Percentiles rank a stretch among this genome's conserved stretches.
Evolutionary conservation across 495 filamentous ascomycete genomes (phyloP).

Genomic region (Talaromyces nanjingensis): DNA sequence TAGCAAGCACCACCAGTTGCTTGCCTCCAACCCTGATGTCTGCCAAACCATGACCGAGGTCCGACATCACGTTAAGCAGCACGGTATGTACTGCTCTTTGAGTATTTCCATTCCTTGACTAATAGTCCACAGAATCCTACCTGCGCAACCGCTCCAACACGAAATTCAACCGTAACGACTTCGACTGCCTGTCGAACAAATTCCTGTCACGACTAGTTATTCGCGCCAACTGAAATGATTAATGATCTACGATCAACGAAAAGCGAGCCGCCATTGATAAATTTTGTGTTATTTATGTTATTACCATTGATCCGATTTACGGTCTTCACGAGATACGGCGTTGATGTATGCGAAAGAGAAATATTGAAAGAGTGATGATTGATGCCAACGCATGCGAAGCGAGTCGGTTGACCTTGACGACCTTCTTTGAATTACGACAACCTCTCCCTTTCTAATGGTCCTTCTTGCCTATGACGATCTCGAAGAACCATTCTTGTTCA

Average conservation of each 20-base stretch:
- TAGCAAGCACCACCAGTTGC: constrained; percentile 72
- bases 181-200: constrained; percentile 90
- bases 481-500: neutral
- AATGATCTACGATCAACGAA: constrained; percentile 26
- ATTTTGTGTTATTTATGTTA: constrained; percentile 7
- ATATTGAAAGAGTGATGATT: constrained; percentile 5
- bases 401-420: neutral
- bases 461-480: neutral
- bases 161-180: constrained; percentile 81
- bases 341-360: constrained; percentile 5
- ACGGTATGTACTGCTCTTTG: constrained; percentile 54
- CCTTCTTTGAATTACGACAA: neutral
- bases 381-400: neutral
- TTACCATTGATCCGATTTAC: neutral
- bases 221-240: constrained; percentile 64
- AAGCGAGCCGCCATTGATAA: neutral
- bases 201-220: constrained; percentile 91
- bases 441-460: neutral
- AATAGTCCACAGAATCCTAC: constrained; percentile 47
- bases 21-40: constrained; percentile 81
- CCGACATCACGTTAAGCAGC: constrained; percentile 75
- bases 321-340: constrained; percentile 7
- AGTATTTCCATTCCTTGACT: constrained; percentile 13
- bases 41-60: constrained; percentile 95
- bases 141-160: constrained; percentile 49